A percentile compares a stretch with the other conserved stretches of the same genome.
These are phyloP conservation scores for Ogataea nitratoaversa DNA, from an alignment of 805 yeast genomes.

Conservation along the genomic window DNA sequence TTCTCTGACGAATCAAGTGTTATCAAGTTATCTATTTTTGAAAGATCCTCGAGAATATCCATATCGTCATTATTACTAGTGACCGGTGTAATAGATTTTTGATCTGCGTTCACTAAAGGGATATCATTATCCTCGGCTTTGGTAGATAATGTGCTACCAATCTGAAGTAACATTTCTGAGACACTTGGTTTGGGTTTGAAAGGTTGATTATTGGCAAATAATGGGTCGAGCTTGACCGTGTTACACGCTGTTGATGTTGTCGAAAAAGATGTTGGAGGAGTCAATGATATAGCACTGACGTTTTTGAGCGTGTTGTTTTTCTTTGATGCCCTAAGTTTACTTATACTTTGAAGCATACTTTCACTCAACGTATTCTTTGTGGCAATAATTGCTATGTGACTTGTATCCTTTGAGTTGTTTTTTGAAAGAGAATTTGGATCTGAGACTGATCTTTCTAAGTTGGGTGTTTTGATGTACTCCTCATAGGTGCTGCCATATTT, in stretches of 20 bases:
- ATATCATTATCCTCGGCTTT: neutral
- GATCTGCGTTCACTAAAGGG: neutral
- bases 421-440: constrained; percentile 35
- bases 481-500: constrained; percentile 40
- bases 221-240: neutral
- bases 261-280: constrained; percentile 3
- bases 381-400: constrained; percentile 21
- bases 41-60: neutral
- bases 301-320: constrained; percentile 6
- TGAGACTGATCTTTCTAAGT: constrained; percentile 19
- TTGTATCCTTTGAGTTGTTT: constrained; percentile 13
- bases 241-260: neutral
- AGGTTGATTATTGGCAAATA: constrained; percentile 6
- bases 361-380: constrained; percentile 23
- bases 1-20: neutral
- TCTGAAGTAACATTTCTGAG: constrained; percentile 22
- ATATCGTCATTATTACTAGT: no score
- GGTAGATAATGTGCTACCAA: constrained; percentile 19
- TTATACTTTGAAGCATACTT: constrained; percentile 33
- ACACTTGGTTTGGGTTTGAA: constrained; percentile 6
- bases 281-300: constrained; percentile 1
- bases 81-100: no score
- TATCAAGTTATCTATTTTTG: neutral
- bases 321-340: constrained; percentile 37
- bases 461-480: constrained; percentile 31